Evolutionary conservation across 768 basidiomycete species (phyloP), one percentile per base, ranked within the genome.

Genomic region (Imleria badia): DNA sequence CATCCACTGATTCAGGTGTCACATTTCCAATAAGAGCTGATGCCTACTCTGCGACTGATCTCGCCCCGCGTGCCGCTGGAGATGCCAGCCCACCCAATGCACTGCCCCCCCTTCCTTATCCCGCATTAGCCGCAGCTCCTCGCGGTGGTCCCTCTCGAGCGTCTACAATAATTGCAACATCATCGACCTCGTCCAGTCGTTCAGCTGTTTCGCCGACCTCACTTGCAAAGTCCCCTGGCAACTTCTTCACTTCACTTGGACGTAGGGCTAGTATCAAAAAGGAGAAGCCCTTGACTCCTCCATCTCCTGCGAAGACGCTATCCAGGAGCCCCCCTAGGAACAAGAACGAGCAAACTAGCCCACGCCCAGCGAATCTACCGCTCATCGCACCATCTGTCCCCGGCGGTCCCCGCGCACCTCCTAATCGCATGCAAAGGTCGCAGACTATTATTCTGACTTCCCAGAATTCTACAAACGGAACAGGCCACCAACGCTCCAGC

Each of bases 21-120:
- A 90, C 90, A 1, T 93, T 93, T 70, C 89, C 91, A 15, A 80
- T 81, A 26, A 84, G 91, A 29, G 76, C 84, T n/a, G 91, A 93
- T 62, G 88, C 91, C 11, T 84, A 82, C 52, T 76, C 78, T 23
- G 91, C 91, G 7, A 91, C 90, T 3, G 91, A 93, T 67, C 78
- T 93, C 13, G 77, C 84, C 5, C 70, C 78, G 26, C 76, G 72
- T 48, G 73, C 52, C 51, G 72, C 61, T 19, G 74, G 71, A 45
- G 83, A 87, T 61, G 66, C 80, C 51, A 73, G 76, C 14, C 76
- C 79, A 1, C 76, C 86, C n/a, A 79, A 76, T 50, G 71, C 78
- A 9, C 82, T 83, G 0, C 82, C 86, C 1, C 65, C 78, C 6
- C 78, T 93, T 36, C 91, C 91, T 4, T 93, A 93, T 64, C 91